phyloP scores from a whole-genome alignment of 148 eudicot genomes.

The Silene conica region DNA sequence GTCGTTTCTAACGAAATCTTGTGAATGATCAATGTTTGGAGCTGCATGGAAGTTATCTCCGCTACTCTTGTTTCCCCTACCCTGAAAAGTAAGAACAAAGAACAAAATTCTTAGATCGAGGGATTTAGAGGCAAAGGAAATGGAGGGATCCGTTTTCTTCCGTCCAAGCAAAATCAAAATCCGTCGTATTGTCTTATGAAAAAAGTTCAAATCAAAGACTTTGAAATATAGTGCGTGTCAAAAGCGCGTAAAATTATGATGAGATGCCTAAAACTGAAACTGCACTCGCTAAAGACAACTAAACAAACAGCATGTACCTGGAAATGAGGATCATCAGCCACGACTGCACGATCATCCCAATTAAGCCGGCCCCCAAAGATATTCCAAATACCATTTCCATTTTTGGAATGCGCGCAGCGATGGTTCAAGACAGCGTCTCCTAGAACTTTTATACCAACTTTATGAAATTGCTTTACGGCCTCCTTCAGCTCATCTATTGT shows the following conservation, averaged over 20 bases:
- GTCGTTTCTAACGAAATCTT: constrained; percentile 94
- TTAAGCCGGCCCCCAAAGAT: constrained; percentile 93
- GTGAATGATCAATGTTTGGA: constrained; percentile 99
- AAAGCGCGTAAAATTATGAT: too few species aligned
- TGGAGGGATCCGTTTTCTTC: neutral
- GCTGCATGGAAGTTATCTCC: constrained; percentile 99
- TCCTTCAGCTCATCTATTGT: constrained; percentile 68
- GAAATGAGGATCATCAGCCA: constrained; percentile 98
- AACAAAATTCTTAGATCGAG: neutral
- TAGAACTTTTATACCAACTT: constrained; percentile 73
- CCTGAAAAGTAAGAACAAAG: constrained; percentile 54
- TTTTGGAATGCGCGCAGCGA: constrained; percentile 78
- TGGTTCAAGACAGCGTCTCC: constrained; percentile 97
- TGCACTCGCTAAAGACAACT: constrained; percentile 6
- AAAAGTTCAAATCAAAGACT: neutral
- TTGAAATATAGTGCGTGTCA: neutral
- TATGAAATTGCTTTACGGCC: constrained; percentile 67
- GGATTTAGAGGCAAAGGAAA: neutral
- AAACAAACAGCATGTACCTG: constrained; percentile 52
- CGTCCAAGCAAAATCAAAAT: neutral
- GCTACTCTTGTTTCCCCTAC: constrained; percentile 94
- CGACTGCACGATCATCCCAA: constrained; percentile 99
- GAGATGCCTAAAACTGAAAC: neutral
- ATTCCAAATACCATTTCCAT: constrained; percentile 92
- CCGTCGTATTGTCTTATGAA: neutral